Base-by-base conservation (phyloP, 148 eudicot genomes). In the Amaranthus cruentus region DNA sequence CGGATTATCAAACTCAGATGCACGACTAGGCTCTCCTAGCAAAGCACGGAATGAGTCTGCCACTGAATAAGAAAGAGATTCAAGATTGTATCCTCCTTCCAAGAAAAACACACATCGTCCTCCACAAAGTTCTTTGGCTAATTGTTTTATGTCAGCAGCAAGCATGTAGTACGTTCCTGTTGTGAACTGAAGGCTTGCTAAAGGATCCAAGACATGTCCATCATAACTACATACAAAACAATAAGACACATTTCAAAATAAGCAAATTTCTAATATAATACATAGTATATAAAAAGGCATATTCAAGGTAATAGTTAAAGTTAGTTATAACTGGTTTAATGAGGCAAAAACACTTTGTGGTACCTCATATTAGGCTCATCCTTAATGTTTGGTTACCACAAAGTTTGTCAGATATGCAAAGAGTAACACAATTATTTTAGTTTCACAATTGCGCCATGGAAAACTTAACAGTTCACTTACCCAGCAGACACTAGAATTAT, bases 81-180 rank as follows among this genome's bases (percentile, higher is more conserved):
- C 55, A 56, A 93, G 95, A 73, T 93, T 91, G 83, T 93, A 93
- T 57, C 98, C 98, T 43, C 98, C 98, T 89, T 93, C 98, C 77
- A 93, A 71, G 87, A 93, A 93, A 78, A 93, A 93, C 50, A 93
- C 84, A n/a, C 98, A 93, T 6, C 98, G 97, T 3, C 98, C 98
- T 51, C 90, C 84, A 72, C 98, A 93, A 28, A 91, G 72, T 55
- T 91, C 92, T 81, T 82, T 89, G 38, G 98, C 97, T 0, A 93
- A 85, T 71, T 88, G 89, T 75, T 88, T 87, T 38, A 93, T 91
- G 77, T 74, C 87, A 2, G 88, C 84, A 49, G 95, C 87, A 28
- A 93, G 91, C 90, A 83, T 89, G 87, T 93, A 93, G 75, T 91
- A 93, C n/a, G 98, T 93, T 71, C 85, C 94, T n/a, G 97, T 93